These are phyloP conservation scores for Tylopilus cervinicoccineus DNA, from an alignment of 768 basidiomycete genomes.

Conservation along the genomic window DNA sequence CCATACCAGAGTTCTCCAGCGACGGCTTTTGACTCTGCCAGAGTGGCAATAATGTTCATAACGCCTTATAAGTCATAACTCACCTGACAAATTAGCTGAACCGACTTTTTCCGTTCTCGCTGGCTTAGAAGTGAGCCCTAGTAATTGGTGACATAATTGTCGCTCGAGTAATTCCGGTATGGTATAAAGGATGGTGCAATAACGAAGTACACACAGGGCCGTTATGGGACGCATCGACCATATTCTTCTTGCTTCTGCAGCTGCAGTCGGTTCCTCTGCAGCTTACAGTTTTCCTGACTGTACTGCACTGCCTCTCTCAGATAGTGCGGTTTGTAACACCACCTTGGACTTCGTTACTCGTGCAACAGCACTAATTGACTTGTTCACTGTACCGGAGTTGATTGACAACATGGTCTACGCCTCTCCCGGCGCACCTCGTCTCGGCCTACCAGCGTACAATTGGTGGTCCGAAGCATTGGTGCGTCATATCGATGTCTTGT, in stretches of 20 bases:
- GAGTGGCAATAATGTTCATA: too few species aligned
- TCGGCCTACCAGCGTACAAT: constrained; percentile 53
- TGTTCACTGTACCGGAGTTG: constrained; percentile 50
- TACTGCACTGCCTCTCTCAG: constrained; percentile 40
- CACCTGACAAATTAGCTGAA: too few species aligned
- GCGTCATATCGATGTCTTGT: constrained; percentile 9
- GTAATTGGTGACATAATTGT: too few species aligned
- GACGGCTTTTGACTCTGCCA: too few species aligned
- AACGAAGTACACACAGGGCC: background rate
- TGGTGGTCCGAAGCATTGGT: constrained; percentile 64
- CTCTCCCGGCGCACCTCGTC: constrained; percentile 45
- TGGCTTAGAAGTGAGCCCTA: too few species aligned
- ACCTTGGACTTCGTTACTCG: constrained; percentile 41
- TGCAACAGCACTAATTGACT: constrained; percentile 45
- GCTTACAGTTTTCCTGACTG: constrained; percentile 48
- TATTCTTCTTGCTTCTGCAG: background rate
- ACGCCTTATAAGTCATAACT: too few species aligned
- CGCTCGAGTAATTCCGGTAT: too few species aligned
- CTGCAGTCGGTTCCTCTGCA: background rate
- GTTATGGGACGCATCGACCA: constrained; percentile 3
- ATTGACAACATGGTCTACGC: constrained; percentile 47
- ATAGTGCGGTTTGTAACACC: constrained; percentile 46
- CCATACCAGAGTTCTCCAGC: too few species aligned
- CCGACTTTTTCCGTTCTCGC: too few species aligned
- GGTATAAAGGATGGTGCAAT: background rate